Evolutionary conservation across 2,329 filamentous ascomycete genomes (phyloP), one percentile per base, ranked within the genome.

Genomic region (Cordyceps sp.): DNA sequence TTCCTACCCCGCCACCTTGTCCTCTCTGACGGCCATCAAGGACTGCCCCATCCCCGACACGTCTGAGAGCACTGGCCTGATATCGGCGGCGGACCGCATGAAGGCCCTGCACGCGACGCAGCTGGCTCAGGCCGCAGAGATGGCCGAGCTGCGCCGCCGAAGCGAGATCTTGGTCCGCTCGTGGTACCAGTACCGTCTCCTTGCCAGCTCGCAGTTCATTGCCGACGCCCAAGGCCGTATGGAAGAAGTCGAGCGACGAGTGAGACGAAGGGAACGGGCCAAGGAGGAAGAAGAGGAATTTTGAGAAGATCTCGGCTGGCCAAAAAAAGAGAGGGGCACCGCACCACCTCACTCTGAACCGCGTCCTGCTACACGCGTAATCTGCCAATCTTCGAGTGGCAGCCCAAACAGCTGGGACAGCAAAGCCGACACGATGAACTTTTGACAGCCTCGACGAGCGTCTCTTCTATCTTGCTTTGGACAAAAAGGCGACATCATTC

Each of bases 141-240:
- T 81, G 38, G 68, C 66, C 16, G 69, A 69, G 49, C 63, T 79
- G 47, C 66, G 72, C 48, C 66, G 56, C 38, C 66, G 64, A 40
- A 86, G 68, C 55, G 80, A 73, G 52, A 50, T 52, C 39, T 57
- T 69, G 17, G 54, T 84, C 36, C 66, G 76, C 40, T 54, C 61
- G 23, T 92, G 83, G 78, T 85, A 88, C 53, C 75, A 85, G 49
- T 59, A 70, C 17, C 71, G 73, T 4, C 62, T 90, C 27, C 58
- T 93, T 30, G 66, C 67, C 10, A 72, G 71, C 42, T 77, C 77
- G 0, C 69, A 73, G 42, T 67, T 69, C 36, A 76, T 84, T 58
- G 78, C 77, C 16, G 72, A 78, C 32, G 73, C 78, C 47, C 79
- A 92, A 53, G 64, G 69, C 22, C 62, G 78, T 31, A 52, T 86